Base-by-base conservation (phyloP, 305 asterid genomes). In the Salvia sclarea region DNA sequence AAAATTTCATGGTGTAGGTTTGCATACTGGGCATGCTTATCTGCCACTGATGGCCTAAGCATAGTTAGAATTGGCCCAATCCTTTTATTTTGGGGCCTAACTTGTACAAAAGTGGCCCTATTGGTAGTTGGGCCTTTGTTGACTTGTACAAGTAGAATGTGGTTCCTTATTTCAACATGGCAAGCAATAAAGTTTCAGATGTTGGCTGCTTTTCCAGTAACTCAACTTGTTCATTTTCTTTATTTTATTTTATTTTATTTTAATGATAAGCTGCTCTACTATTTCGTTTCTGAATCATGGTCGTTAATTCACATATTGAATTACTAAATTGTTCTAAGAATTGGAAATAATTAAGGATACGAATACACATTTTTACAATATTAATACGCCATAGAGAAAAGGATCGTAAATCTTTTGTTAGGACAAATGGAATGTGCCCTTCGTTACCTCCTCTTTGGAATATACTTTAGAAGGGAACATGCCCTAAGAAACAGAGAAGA, bases 61-160 rank as follows among this genome's bases (percentile, higher is more conserved):
- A 31, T 18, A 21, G 64, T 55, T 38, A 40, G 72, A 68, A 22
- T 57, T 53, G 63, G 75, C 75, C 63, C 43, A 17, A 14, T 12
- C 40, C 20, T 71, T 54, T 61, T 38, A 22, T 43, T 37, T 56
- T 43, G 24, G 33, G 56, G 61, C 57, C 24, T 13, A 10, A 28
- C 25, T 41, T 60, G 72, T 50, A 22, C 63, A 63, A 53, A 72
- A 40, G 30, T 20, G 24, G 66, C n/a, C n/a, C 14, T 61, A 30
- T 28, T 38, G 35, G n/a, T 21, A 56, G 54, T 64, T 21, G 21
- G 16, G 66, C 20, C 13, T 17, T 45, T 2, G 17, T 65, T 13
- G 44, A 50, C 45, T 43, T 59, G 70, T 44, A 70, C 47, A 40
- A 69, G 53, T 62, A 57, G 61, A 55, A 45, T 69, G 61, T 69